Evolutionary conservation across 78 protist species (phyloP), one percentile per base, ranked within the genome.

Genomic region (Protostelium mycophagum): DNA sequence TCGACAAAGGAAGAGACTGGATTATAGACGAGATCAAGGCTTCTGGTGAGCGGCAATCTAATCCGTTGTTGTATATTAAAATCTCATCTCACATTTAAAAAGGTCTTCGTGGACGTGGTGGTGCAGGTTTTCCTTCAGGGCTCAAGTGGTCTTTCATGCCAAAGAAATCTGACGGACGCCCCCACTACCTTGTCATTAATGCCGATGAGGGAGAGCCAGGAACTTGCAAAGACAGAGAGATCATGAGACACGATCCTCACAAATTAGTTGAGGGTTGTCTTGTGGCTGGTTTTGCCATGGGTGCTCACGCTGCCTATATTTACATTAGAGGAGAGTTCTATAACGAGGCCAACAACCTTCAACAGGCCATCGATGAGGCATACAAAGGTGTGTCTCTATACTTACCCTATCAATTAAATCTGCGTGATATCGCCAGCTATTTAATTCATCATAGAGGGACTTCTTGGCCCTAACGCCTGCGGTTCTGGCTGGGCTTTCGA

Each of bases 121-220:
- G 99, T 9, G 99, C 99, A 1, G 99, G 99, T n/a, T 99, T 99
- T 92, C 99, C 99, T 28, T 91, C 99, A 0, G 99, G 99, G 35
- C 91, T 98, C 38, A 99, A 99, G 93, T 99, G 99, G 98, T 94
- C 91, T 9, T 93, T 93, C 86, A 93, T 93, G 95, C 95, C 95
- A 86, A 93, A 93, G 38, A 83, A 28, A 28, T 90, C 96, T 1
- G 93, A 92, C 51, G 96, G 93, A 34, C 91, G 97, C 9, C 99
- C 98, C 38, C 96, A 96, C 88, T 99, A 98, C 90, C 94, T 99
- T 34, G 99, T 99, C 25, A 95, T 99, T 89, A 99, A 99, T 87
- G 99, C 99, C 0, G 99, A 99, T 86, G 99, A 99, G 90, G 98
- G 99, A 36, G 99, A 98, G 91, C 99, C 99, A 0, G 99, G 99